These are phyloP conservation scores for Rhododendron vialii DNA, from an alignment of 148 eudicot genomes.

Conservation along the genomic window DNA sequence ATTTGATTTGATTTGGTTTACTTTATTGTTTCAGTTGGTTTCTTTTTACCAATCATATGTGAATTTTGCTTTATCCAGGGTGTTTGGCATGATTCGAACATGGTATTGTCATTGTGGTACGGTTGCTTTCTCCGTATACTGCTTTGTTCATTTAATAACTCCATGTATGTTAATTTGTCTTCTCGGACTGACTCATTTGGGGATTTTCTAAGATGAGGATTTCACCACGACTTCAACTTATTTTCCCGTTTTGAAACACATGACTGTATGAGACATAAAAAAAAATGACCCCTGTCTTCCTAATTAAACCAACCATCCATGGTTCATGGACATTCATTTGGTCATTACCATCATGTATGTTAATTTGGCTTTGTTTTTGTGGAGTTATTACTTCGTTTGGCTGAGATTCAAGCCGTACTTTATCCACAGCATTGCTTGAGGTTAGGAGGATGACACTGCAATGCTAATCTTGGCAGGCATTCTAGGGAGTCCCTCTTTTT, in stretches of 20 bases:
- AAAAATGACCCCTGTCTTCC: background rate
- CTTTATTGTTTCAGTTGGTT: too few species aligned
- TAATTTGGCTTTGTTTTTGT: background rate
- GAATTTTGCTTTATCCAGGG: background rate
- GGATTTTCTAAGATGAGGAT: background rate
- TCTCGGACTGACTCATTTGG: background rate
- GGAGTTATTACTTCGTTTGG: background rate
- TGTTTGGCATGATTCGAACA: background rate
- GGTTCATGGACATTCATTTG: background rate
- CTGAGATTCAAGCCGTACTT: background rate
- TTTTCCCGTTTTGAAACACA: too few species aligned
- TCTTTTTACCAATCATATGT: too few species aligned
- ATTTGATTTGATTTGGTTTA: too few species aligned
- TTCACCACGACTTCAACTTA: background rate
- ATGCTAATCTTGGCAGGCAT: background rate
- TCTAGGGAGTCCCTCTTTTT: background rate
- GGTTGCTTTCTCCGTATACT: background rate
- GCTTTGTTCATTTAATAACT: background rate
- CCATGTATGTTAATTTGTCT: background rate
- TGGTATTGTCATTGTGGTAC: background rate
- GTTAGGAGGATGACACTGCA: background rate
- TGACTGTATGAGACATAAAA: too few species aligned
- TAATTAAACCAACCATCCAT: background rate
- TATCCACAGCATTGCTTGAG: background rate
- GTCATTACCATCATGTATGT: background rate